Base-by-base conservation (phyloP, 2,329 filamentous ascomycete species). In the Westerdykella sp. region DNA sequence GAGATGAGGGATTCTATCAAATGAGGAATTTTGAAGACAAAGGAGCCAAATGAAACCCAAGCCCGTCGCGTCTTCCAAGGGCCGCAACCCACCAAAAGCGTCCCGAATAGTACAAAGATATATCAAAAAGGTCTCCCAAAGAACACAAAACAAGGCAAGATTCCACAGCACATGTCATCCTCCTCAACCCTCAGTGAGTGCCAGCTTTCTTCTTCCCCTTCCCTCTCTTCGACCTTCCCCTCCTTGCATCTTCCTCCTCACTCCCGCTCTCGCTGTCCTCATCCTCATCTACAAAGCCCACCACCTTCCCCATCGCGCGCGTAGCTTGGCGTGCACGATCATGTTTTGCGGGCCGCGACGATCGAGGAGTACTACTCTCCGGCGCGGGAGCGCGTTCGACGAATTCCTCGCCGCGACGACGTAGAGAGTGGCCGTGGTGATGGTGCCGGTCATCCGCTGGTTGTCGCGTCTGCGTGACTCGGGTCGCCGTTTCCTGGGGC, bases 281-380 rank as follows among this genome's bases (percentile, higher is more conserved):
- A 25, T 53, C 56, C 2, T 49, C 43, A 14, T 47, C 46, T 4
- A 51, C 46, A 39, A 50, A 54, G 0, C 51, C 42, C 0, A 50
- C 34, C 1, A 37, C 47, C 11, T 48, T 42, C 1, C 44, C 43
- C 50, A 59, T 46, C 23, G 50, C 46, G 5, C 46, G 43, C 1
- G 51, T 50, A 4, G 56, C 58, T 28, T 55, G 51, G 21, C 53
- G 51, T 7, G 50, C 53, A 30, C 48, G 45, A 11, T 37, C 36
- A 15, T 49, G 49, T 11, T 30, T 35, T 13, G n/a, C 32, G 25
- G 25, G 7, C 25, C 25, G 25, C 25, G 25, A 28, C 7, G 25
- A 28, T 28, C 25, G 25, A 28, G 9, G 18, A 21, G 34, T 32
- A 4, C 39, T 11, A 5, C 39, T 16, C 10, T 42, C 36, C 18